Percentiles rank a stretch among this genome's conserved stretches.
These are phyloP conservation scores for Coniochaeta hoffmannii DNA, from an alignment of 2,329 filamentous ascomycete genomes.

Conservation along the genomic window DNA sequence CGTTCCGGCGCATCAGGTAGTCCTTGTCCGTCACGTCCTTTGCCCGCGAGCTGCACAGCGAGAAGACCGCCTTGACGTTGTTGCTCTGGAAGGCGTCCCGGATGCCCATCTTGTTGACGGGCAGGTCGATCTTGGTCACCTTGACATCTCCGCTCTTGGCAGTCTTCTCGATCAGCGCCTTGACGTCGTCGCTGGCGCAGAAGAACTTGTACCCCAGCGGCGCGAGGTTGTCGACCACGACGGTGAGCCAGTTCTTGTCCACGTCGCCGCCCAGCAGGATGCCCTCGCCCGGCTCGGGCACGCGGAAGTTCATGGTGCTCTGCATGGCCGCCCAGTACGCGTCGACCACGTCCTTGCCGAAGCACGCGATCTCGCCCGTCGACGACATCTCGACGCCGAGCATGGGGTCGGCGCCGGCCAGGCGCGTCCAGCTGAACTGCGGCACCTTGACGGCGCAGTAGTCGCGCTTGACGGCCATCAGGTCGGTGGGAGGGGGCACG, in stretches of 20 bases:
- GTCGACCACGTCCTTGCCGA: slow-evolving; percentile 90
- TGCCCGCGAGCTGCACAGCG: slow-evolving; percentile 76
- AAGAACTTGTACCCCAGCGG: slow-evolving; percentile 94
- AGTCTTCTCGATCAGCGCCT: slow-evolving; percentile 69
- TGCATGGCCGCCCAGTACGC: slow-evolving; percentile 97
- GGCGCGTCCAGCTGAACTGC: slow-evolving; percentile 97
- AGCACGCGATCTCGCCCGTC: slow-evolving; percentile 98
- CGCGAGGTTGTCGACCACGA: slow-evolving; percentile 77
- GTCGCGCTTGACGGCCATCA: slow-evolving; percentile 83
- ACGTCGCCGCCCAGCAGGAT: slow-evolving; percentile 87
- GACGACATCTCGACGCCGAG: slow-evolving; percentile 96
- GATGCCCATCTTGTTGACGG: slow-evolving; percentile 89
- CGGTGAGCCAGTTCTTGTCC: slow-evolving; percentile 61
- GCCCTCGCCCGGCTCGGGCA: slow-evolving; percentile 90
- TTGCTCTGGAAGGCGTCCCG: slow-evolving; percentile 96
- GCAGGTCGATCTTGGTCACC: slow-evolving; percentile 75
- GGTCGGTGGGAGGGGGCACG: slow-evolving; percentile 76
- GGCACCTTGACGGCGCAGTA: slow-evolving; percentile 97
- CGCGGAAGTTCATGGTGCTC: slow-evolving; percentile 98
- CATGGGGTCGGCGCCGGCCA: slow-evolving; percentile 95
- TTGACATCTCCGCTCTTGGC: slow-evolving; percentile 48
- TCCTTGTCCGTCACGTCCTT: slow-evolving; percentile 85
- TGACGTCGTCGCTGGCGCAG: slow-evolving; percentile 74
- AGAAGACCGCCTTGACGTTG: slow-evolving; percentile 93
- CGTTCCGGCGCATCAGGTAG: slow-evolving; percentile 97